phyloP scores from a whole-genome alignment of 306 rosid species.

The Lotus japonicus region DNA sequence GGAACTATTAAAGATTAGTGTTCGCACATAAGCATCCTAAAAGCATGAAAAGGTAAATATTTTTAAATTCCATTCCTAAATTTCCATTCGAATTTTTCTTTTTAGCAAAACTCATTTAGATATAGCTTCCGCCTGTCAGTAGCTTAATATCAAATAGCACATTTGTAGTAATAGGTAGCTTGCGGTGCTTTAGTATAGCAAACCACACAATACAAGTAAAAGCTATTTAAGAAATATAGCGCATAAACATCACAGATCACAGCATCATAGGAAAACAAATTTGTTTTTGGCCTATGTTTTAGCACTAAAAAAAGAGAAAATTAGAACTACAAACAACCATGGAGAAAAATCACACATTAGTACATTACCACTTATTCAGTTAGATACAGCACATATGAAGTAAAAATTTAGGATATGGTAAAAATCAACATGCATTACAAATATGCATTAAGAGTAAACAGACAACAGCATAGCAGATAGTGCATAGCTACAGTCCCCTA shows the following conservation, averaged over 20 bases:
- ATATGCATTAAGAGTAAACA: background rate
- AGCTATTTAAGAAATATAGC: background rate
- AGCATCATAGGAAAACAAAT: background rate
- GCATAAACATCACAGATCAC: background rate
- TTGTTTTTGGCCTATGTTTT: background rate
- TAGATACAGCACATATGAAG: background rate
- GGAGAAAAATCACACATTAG: background rate
- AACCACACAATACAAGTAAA: background rate
- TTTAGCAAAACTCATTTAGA: background rate
- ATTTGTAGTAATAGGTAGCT: background rate
- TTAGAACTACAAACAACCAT: constrained; percentile 4
- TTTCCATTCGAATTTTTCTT: background rate
- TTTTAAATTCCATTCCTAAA: no score
- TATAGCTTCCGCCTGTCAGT: background rate
- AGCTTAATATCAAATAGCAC: background rate
- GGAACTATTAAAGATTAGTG: background rate
- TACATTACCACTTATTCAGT: background rate
- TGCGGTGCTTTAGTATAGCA: background rate
- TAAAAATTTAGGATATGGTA: background rate
- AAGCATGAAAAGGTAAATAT: background rate
- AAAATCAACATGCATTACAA: background rate
- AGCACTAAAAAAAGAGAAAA: background rate
- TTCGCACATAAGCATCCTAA: background rate
- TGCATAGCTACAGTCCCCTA: background rate
- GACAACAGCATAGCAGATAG: background rate